These are phyloP conservation scores for Cordyceps cateniannulata DNA, from an alignment of 2,329 filamentous ascomycete species.

Conservation along the genomic window DNA sequence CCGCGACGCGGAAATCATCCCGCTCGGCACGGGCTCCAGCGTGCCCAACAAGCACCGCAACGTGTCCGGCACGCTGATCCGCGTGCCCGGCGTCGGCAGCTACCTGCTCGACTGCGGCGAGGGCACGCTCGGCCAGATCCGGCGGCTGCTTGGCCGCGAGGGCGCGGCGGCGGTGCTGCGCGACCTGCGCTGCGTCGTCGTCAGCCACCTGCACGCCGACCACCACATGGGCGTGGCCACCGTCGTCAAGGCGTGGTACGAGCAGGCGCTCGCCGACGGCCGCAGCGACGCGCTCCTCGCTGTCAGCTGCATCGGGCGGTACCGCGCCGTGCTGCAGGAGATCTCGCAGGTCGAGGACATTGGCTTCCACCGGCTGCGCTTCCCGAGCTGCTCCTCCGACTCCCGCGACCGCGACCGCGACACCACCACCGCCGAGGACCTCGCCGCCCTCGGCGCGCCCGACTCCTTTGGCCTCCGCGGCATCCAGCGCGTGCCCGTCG, in stretches of 20 bases:
- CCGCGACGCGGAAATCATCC: conserved; percentile 73
- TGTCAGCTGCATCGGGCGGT: conserved; percentile 63
- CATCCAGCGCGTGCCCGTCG: conserved; percentile 61
- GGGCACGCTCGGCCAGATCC: conserved; percentile 82
- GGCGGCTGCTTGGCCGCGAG: conserved; percentile 60
- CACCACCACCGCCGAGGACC: conserved; percentile 28
- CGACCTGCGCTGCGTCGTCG: conserved; percentile 78
- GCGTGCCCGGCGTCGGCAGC: conserved; percentile 77
- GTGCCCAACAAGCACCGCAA: conserved; percentile 91
- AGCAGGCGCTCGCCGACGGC: conserved; percentile 35
- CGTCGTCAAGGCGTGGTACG: conserved; percentile 77
- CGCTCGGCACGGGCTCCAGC: conserved; percentile 87
- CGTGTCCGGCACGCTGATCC: conserved; percentile 80
- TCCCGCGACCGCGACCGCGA: conserved; percentile 17
- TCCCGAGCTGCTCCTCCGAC: conserved; percentile 23
- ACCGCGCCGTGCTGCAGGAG: conserved; percentile 73
- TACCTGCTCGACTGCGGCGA: conserved; percentile 91
- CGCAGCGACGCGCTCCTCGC: conserved; percentile 43
- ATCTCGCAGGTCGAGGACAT: conserved; percentile 73
- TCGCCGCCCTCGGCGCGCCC: conserved; percentile 25
- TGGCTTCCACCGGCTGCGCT: conserved; percentile 51
- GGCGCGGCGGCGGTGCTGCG: conserved; percentile 65
- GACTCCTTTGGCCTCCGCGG: conserved; percentile 54
- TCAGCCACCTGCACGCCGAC: conserved; percentile 93
- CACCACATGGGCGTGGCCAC: conserved; percentile 84